A percentile compares a stretch with the other conserved stretches of the same genome.
Conservation (phyloP, 306 rosid species). For the Argentina anserina region DNA sequence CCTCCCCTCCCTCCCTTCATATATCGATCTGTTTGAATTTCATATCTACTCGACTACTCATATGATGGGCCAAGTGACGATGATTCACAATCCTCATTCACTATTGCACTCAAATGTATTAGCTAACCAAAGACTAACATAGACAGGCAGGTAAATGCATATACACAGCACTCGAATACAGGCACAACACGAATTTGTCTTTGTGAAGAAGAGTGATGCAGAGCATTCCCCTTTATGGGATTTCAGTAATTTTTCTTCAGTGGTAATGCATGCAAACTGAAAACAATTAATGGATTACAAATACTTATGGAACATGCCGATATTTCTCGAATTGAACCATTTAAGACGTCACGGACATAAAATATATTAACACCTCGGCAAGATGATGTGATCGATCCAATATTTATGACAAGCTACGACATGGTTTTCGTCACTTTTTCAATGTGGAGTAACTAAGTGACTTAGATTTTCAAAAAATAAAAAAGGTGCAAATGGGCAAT, state of each 20-base stretch:
- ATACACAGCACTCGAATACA: background rate
- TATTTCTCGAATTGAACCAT: background rate
- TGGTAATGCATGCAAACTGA: background rate
- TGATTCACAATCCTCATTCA: conserved; percentile 46
- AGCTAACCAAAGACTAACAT: background rate
- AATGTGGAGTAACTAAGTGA: background rate
- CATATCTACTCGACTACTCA: conserved; percentile 39
- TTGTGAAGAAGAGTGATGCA: background rate
- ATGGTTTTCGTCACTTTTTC: background rate
- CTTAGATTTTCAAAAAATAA: no score
- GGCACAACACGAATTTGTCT: background rate
- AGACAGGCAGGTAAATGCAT: background rate
- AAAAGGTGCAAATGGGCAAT: background rate
- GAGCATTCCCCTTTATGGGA: background rate
- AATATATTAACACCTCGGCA: no score
- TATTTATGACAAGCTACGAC: background rate
- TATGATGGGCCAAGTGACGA: conserved; percentile 42
- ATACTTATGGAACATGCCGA: background rate
- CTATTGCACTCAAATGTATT: conserved; percentile 5
- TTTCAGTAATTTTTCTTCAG: no score
- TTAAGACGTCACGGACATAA: background rate
- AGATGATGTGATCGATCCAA: background rate
- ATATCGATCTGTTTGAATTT: conserved; percentile 29
- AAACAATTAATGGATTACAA: no score
- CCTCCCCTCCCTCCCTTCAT: conserved; percentile 6